phyloP scores from a whole-genome alignment of 257 asterid genomes.

The Cinchona pubescens region DNA sequence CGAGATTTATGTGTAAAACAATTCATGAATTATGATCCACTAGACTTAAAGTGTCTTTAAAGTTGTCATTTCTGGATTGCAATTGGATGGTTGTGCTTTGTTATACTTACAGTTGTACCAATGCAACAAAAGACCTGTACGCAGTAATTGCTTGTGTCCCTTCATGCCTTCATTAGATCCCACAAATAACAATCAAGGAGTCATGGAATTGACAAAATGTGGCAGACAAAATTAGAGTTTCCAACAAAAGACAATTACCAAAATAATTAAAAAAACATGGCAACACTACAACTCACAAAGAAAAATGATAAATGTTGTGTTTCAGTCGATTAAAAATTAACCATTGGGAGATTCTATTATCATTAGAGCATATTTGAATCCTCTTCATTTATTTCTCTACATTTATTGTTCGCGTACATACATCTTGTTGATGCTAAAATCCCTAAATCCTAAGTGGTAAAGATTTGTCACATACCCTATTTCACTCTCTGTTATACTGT shows the following conservation, averaged over 20 bases:
- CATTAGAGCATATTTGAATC: too few relatives aligned
- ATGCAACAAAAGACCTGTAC: slow-evolving; percentile 22
- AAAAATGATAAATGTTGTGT: slow-evolving; percentile 9
- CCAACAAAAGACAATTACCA: slow-evolving; percentile 45
- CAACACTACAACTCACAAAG: slow-evolving; percentile 13
- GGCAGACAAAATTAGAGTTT: slow-evolving; percentile 58
- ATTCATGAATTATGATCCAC: slow-evolving; percentile 25
- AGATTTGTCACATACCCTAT: too few relatives aligned
- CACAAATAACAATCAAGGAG: slow-evolving; percentile 27
- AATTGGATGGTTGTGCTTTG: slow-evolving; percentile 7
- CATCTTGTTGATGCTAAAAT: too few relatives aligned
- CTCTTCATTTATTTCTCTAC: too few relatives aligned
- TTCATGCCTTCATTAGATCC: slow-evolving; percentile 57
- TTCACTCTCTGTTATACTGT: too few relatives aligned
- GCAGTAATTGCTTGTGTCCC: slow-evolving; percentile 35
- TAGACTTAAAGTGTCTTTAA: slow-evolving; percentile 20
- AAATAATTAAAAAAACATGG: too few relatives aligned
- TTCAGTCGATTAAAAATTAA: slow-evolving; percentile 12
- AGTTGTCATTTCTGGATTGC: slow-evolving; percentile 15
- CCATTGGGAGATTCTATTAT: slow-evolving; percentile 3
- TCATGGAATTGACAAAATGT: slow-evolving; percentile 29
- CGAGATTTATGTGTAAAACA: background rate
- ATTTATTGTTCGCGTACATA: too few relatives aligned
- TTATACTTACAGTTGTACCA: background rate
- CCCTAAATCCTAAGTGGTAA: too few relatives aligned